Conservation (phyloP, 2,329 filamentous ascomycete genomes). For the Pleochaeta shiraiana region DNA sequence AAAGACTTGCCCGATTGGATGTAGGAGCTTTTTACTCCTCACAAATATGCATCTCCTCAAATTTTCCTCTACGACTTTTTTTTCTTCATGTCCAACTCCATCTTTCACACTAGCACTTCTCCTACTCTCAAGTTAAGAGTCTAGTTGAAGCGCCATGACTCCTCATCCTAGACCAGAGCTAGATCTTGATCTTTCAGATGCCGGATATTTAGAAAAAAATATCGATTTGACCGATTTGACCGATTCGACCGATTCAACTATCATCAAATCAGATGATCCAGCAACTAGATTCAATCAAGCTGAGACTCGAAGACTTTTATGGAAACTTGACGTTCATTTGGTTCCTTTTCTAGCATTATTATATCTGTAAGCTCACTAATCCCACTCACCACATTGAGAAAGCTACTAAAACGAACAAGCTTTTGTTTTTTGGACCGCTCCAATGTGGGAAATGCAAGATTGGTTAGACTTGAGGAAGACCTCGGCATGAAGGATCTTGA, state of each 20-base stretch:
- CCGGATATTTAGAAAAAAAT: conserved; percentile 4
- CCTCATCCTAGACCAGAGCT: not conserved
- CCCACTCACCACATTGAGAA: not conserved
- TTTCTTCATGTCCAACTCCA: no score
- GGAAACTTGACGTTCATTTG: conserved; percentile 14
- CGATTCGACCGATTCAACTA: not conserved
- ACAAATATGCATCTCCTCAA: no score
- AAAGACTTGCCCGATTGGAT: no score
- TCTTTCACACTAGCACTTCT: no score
- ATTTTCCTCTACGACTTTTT: no score
- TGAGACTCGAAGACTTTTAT: conserved; percentile 11
- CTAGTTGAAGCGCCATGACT: not conserved
- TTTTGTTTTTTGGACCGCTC: conserved; percentile 16
- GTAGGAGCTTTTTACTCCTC: no score
- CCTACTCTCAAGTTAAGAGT: not conserved
- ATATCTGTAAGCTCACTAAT: conserved; percentile 23
- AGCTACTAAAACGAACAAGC: conserved; percentile 10
- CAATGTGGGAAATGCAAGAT: conserved; percentile 17
- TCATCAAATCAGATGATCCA: not conserved
- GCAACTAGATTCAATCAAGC: conserved; percentile 8
- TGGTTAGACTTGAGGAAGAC: conserved; percentile 17
- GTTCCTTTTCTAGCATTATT: conserved; percentile 28
- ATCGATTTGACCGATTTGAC: conserved; percentile 4
- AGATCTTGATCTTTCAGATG: conserved; percentile 1
- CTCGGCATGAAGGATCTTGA: conserved; percentile 16